Percentiles rank a stretch among this genome's conserved stretches.
Conservation (phyloP, 2,329 filamentous ascomycete genomes). For the Fusarium sublunatum region DNA sequence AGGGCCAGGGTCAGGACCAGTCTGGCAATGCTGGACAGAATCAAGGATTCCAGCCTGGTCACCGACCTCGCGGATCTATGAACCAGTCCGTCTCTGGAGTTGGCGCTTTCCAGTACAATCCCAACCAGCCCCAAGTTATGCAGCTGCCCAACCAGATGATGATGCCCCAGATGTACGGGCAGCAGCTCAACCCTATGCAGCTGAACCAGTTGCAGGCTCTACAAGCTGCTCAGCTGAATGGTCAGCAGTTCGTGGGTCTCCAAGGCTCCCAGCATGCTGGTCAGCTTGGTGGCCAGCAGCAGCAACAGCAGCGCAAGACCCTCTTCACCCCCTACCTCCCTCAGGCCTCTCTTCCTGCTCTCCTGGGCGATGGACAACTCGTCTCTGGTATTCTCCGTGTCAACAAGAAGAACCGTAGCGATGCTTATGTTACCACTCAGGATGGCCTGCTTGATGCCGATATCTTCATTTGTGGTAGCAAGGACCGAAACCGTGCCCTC, state of each 20-base stretch:
- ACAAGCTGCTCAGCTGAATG: conserved; percentile 86
- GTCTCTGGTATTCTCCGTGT: conserved; percentile 96
- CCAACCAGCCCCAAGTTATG: conserved; percentile 85
- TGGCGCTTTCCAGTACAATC: conserved; percentile 86
- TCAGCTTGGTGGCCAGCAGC: conserved; percentile 72
- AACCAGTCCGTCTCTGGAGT: conserved; percentile 86
- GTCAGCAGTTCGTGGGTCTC: conserved; percentile 77
- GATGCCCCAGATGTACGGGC: conserved; percentile 86
- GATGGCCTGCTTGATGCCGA: conserved; percentile 92
- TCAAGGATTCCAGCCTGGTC: conserved; percentile 88
- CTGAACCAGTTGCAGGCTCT: conserved; percentile 91
- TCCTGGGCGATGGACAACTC: conserved; percentile 90
- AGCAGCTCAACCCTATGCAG: conserved; percentile 88
- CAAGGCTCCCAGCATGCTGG: conserved; percentile 79
- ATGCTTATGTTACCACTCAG: conserved; percentile 94
- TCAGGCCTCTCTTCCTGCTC: conserved; percentile 90
- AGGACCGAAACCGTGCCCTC: conserved; percentile 95
- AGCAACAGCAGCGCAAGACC: conserved; percentile 94
- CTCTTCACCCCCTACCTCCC: conserved; percentile 98
- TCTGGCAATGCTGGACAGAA: conserved; percentile 62
- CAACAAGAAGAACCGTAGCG: conserved; percentile 99
- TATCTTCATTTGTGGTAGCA: conserved; percentile 99
- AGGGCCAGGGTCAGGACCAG: conserved; percentile 71
- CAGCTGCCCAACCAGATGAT: conserved; percentile 89
- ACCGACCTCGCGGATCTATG: conserved; percentile 86